A percentile compares a stretch with the other conserved stretches of the same genome.
Conservation (phyloP, 257 asterid genomes). For the Salvia miltiorrhiza region DNA sequence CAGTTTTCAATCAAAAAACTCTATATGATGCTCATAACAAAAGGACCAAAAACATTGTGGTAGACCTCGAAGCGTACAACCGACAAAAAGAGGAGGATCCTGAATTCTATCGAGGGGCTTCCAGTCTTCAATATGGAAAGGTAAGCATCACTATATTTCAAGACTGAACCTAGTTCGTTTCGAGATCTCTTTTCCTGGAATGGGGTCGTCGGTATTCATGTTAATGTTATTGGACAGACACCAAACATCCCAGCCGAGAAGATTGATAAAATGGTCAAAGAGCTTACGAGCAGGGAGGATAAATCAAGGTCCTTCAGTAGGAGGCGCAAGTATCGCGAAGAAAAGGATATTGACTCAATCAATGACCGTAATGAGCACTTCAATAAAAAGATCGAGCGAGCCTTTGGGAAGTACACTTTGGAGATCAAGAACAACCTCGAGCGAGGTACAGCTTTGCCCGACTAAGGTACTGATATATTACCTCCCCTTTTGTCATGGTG, state of each 20-base stretch:
- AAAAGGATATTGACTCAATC: constrained; percentile 95
- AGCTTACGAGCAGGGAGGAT: constrained; percentile 80
- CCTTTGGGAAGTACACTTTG: constrained; percentile 86
- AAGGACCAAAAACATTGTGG: constrained; percentile 59
- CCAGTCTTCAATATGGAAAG: constrained; percentile 97
- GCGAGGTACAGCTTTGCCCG: constrained; percentile 54
- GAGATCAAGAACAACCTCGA: constrained; percentile 98
- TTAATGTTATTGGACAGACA: constrained; percentile 41
- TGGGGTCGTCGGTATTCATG: constrained; percentile 3
- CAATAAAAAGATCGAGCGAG: constrained; percentile 93
- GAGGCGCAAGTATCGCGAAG: constrained; percentile 92
- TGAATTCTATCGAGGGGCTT: constrained; percentile 89
- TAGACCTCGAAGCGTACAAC: constrained; percentile 72
- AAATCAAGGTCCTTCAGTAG: constrained; percentile 82
- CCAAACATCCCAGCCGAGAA: constrained; percentile 67
- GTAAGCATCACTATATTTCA: constrained; percentile 33
- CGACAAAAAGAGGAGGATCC: constrained; percentile 88
- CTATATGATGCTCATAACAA: constrained; percentile 85
- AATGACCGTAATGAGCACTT: constrained; percentile 78
- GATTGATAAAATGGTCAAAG: constrained; percentile 88
- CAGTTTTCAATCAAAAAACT: constrained; percentile 90
- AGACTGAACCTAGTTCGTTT: not conserved
- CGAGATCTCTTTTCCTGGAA: not conserved
- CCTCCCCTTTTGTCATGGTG: not conserved
- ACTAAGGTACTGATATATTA: constrained; percentile 24